Evolutionary conservation across 257 asterid genomes (phyloP), one percentile per base, ranked within the genome.

Genomic region (Solanum paucissectum): DNA sequence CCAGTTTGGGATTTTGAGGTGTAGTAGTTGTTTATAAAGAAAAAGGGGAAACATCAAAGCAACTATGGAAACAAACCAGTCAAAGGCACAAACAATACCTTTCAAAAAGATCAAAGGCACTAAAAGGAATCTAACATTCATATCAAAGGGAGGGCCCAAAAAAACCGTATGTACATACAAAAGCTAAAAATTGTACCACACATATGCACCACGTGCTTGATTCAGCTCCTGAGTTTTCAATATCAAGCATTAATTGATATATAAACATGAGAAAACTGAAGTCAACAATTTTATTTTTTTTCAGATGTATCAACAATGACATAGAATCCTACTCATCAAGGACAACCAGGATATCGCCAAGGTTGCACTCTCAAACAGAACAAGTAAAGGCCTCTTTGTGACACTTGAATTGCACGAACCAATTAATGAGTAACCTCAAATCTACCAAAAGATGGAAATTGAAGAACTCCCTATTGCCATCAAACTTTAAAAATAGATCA

Each of bases 371-470:
- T 87, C 88, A 84, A 86, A 88, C 13, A 88, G 88, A 62, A 88
- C 92, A 42, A 88, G 88, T 73, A 86, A 86, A 74, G 84, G 88
- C 27, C 79, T 88, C 68, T 90, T 88, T 23, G 86, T 83, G 40
- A 72, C 92, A 32, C 92, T 42, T 88, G 90, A 27, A 90, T 83
- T 10, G 90, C 90, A 82, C 69, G 49, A 46, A 88, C 91, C 7
- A 89, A 88, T 86, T 72, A 72, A 87, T 86, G 29, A 60, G 88
- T 13, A 90, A 62, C 86, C 90, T 86, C 91, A 86, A 68, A 49
- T 82, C 89, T 9, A 90, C 79, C 89, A 34, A 16, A 64, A 66
- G 36, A 21, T 66, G 40, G 34, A 62, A 55, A 81, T 81, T 29
- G 85, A 81, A 81, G 44, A 81, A 49, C 29, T 81, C 27, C 10